Evolutionary conservation across 768 basidiomycete species (phyloP).

Genomic region (Tylopilus balloui): DNA sequence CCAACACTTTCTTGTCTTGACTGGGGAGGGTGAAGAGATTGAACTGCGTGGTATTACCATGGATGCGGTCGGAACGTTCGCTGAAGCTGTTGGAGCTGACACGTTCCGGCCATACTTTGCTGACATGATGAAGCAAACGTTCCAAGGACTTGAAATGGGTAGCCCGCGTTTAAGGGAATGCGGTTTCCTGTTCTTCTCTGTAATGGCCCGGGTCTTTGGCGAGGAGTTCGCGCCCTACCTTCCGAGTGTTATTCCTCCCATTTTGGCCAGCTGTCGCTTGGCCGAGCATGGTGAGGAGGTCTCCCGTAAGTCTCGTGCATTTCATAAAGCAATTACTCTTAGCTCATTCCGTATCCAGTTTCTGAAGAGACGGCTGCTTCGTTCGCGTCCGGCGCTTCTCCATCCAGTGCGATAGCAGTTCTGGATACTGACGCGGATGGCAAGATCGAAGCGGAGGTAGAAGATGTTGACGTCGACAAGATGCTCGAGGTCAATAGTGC

Average conservation of each 20-base stretch:
- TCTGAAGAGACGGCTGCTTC: conserved; percentile 52
- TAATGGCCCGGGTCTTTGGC: conserved; percentile 95
- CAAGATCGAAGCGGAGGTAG: conserved; percentile 59
- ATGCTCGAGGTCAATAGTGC: conserved; percentile 91
- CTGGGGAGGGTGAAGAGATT: conserved; percentile 84
- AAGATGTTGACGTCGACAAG: conserved; percentile 81
- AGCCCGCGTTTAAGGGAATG: conserved; percentile 88
- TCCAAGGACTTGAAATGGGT: conserved; percentile 83
- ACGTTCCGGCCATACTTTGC: conserved; percentile 92
- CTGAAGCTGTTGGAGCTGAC: conserved; percentile 94
- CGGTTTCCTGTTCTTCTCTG: conserved; percentile 96
- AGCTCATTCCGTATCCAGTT: conserved; percentile 29
- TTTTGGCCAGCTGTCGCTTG: conserved; percentile 80
- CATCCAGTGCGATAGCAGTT: conserved; percentile 63
- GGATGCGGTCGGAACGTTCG: conserved; percentile 98
- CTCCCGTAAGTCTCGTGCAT: conserved; percentile 37
- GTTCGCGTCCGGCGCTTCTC: conserved; percentile 71
- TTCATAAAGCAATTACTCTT: background rate
- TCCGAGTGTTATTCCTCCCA: conserved; percentile 77
- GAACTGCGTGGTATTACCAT: conserved; percentile 96
- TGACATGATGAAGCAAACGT: conserved; percentile 94
- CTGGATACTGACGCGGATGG: conserved; percentile 52
- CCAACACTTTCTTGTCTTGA: conserved; percentile 82
- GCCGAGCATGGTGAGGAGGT: conserved; percentile 66
- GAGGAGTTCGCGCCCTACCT: conserved; percentile 91